Evolutionary conservation across 495 filamentous ascomycete species (phyloP), one percentile per base, ranked within the genome.

Genomic region (Aspergillus heteromorphus): DNA sequence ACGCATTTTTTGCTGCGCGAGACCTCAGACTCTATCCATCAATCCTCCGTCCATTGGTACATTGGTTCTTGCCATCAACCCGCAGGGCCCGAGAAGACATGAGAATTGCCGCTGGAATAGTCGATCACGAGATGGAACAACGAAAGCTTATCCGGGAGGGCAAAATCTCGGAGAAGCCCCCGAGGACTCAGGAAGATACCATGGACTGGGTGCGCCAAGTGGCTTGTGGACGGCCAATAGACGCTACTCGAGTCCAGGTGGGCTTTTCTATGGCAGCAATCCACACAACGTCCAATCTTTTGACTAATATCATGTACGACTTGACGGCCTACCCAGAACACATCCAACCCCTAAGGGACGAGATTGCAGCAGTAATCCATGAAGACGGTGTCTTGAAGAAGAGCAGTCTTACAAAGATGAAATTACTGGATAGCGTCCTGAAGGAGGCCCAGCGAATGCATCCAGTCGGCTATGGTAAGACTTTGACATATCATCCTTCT

Each of bases 351-450:
- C 53, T 74, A 21, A 66, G 67, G 1, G 69, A 74, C 30, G 74
- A 78, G 60, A 69, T 76, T 14, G 40, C 49, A 19, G 53, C 66
- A 3, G 65, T 74, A 17, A 20, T 70, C n/a, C 49, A 49, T 3
- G 59, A 71, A 45, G 73, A 72, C 45, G 72, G 66, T 0, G 65
- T 65, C 10, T 68, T 80, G 66, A 72, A 73, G 30, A 81, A 78
- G 65, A 69, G 69, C 14, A 74, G 73, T 5, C 36, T 81, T 18
- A 65, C 69, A 19, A 80, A 80, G 58, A 59, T 83, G 51, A 75
- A 73, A 59, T 59, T 78, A 45, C 70, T 83, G 73, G 73, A 74
- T 34, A 74, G 70, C 43, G 58, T 71, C 6, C 61, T 72, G 60
- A 73, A 76, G 54, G 64, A 79, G 60, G 64, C 64, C 49, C 65